Evolutionary conservation across 208 protist genomes (phyloP).

Genomic region (Leishmania amazonensis): DNA sequence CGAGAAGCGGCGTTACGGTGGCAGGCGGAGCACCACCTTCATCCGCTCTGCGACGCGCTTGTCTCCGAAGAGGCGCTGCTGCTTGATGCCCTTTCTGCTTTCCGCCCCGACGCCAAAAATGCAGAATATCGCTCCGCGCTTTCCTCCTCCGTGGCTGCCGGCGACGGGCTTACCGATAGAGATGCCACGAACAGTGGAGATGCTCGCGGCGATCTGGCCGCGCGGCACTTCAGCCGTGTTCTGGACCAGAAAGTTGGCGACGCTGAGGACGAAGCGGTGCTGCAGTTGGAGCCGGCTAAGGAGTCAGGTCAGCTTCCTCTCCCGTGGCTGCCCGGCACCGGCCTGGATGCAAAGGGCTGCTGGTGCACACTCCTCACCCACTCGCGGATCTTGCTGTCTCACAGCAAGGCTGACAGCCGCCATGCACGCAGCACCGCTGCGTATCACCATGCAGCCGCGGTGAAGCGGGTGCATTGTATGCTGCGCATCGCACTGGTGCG

Average conservation of each 20-base stretch:
- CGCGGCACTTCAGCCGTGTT: conserved; percentile 2
- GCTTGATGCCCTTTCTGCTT: neutral
- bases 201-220: neutral
- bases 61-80: conserved; percentile 14
- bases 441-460: neutral
- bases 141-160: neutral
- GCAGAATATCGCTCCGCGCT: neutral
- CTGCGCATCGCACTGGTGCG: conserved; percentile 13
- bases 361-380: conserved; percentile 24
- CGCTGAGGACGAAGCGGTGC: neutral
- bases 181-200: neutral
- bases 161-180: neutral
- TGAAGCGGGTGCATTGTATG: conserved; percentile 12
- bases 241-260: neutral
- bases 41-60: conserved; percentile 5
- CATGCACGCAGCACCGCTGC: neutral
- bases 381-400: conserved; percentile 1
- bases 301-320: neutral
- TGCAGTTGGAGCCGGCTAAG: neutral
- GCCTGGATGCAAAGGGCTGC: conserved; percentile 21
- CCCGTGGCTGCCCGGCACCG: conserved; percentile 19
- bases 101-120: neutral
- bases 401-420: neutral
- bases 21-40: conserved; percentile 7
- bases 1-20: conserved; percentile 6